Evolutionary conservation across 1,139 yeast genomes (phyloP), one percentile per base, ranked within the genome.

Genomic region (Debaryomyces sp.): DNA sequence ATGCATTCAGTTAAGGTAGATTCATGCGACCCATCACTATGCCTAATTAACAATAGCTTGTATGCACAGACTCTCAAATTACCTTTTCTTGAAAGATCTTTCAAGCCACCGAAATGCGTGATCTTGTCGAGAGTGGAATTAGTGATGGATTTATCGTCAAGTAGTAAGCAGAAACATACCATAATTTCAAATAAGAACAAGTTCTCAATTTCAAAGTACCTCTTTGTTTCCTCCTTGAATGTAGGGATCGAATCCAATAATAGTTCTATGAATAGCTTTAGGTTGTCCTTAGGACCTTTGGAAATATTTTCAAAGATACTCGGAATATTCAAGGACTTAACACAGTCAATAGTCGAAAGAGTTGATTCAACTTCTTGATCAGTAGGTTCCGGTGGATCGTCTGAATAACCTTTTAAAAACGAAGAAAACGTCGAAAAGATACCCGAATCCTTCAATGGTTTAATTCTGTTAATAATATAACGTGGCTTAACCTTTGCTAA

Each of bases 351-450:
- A 0, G 97, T 87, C 5, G 91, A 85, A 22, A 87, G 67, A 0
- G 98, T 88, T 2, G 90, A 81, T 53, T 91, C 97, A 44, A 95
- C 85, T 59, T 92, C 98, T 58, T 88, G 96, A 50, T 88, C 96
- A 1, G 95, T 81, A 4, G 99, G 99, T 63, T 92, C 97, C 6
- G 89, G 87, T 2, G 89, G 85, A 36, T 89, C 96, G 57, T 91
- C 97, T 0, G 87, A 77, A 51, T 87, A 83, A 13, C 97, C 95
- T 56, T 95, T 89, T 66, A 95, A 78, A 60, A 91, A 92, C 0
- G 97, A 90, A 1, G 97, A 91, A 57, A 95, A 85, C 0, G 98
- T 88, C 1, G 96, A 89, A 50, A 95, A 81, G 22, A 95, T 64
- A 1, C 98, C 90, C 8, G 80, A 77, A 35, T 85, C 96, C 58